Evolutionary conservation across 2,329 filamentous ascomycete genomes (phyloP), one percentile per base, ranked within the genome.

Genomic region (Purpureocillium takamizusanense): DNA sequence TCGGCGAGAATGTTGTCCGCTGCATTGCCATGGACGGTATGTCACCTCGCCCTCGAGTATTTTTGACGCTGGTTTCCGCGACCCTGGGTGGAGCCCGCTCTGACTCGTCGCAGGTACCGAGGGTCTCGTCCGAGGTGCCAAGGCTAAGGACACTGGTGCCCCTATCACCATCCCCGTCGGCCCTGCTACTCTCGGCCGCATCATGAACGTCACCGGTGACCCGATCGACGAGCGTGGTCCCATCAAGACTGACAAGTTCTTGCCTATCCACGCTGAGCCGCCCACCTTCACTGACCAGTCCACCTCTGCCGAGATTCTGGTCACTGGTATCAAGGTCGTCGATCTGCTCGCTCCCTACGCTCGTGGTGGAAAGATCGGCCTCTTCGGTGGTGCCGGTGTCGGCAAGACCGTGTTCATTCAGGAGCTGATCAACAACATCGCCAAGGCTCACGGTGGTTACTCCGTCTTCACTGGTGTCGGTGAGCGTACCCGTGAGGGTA

Each of bases 361-460:
- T 67, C 92, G 92, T 94, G 92, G 92, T 87, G 92, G 92, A 82
- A 98, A 98, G 85, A 98, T 98, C 80, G 92, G 92, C 86, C 88
- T 98, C 57, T 98, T 98, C 76, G 92, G 92, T 74, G 92, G 92
- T 90, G 92, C 92, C 60, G 92, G 92, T 94, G 92, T 98, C 78
- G 92, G 92, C 72, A 98, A 98, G 85, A 98, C 92, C 67, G 92
- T 98, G 67, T 98, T 97, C 79, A 98, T 98, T 70, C 92, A 98
- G 81, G 92, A 98, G 76, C 76, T 98, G 66, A 98, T 98, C 77
- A 98, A 98, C 88, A 98, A 98, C 84, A 97, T 98, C 65, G 92
- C 92, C 74, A 97, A 97, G 82, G 92, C 92, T 58, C 92, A 98
- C 78, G 92, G 92, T 94, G 92, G 92, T 94, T 98, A 94, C 86